Base-by-base conservation (phyloP, 2,329 filamentous ascomycete species). In the Ophiostoma triangulosporum region DNA sequence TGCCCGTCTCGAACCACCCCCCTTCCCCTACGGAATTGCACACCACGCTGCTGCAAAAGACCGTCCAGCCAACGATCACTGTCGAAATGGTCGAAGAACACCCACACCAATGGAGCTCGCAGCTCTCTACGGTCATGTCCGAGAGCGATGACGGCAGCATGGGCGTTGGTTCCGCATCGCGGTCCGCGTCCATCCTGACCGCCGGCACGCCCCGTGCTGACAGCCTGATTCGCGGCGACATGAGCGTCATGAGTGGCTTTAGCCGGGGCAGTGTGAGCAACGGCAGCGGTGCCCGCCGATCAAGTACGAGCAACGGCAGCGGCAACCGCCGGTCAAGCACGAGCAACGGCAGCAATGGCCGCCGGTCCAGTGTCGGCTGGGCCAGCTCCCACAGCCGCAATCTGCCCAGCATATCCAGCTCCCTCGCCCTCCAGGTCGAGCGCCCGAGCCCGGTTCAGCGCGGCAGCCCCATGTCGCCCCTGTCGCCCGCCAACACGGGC, bases 81-180 rank as follows among this genome's bases (percentile, higher is more conserved):
- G 62, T 63, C 60, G 66, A 64, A 60, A 77, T 77, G 71, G 64
- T 74, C 66, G 68, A 74, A 58, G 63, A 71, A 48, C 65, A 71
- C 55, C 70, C 73, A 53, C 77, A 80, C 61, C 76, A 77, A 72
- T 82, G 78, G 78, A 81, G 78, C 65, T 76, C 76, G 45, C 78
- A 81, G 64, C 70, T 83, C 40, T 83, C 80, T 36, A 81, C 79
- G 45, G 79, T 83, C 57, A 69, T 75, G 64, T 83, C 80, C 32
- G 80, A 81, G 63, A 77, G 76, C 62, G 80, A 83, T 57, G 70
- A 66, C 43, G 70, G 66, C 33, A 80, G 74, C 61, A 51, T 73
- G 29, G 38, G 31, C 26, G 50, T 73, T 31, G 69, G 70, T 36
- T 69, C 66, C 35, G 68, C 64, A 15, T 77, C 76, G 22, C 71